phyloP scores from a whole-genome alignment of 768 basidiomycete genomes.

The Multifurca ochricompacta region DNA sequence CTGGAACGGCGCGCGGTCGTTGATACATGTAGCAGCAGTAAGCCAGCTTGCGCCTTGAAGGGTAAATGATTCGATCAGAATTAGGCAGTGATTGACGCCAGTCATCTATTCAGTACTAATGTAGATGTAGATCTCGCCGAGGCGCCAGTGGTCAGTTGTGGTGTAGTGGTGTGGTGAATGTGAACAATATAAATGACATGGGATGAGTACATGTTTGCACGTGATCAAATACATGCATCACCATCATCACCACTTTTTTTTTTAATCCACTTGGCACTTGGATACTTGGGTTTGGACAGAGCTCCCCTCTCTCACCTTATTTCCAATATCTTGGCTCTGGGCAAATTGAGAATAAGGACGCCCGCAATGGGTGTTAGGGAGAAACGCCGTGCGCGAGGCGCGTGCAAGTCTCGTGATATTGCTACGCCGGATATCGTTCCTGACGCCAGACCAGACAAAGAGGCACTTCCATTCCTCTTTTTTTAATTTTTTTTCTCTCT shows the following conservation, averaged over 20 bases:
- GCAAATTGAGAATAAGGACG: neutral
- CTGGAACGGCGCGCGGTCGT: neutral
- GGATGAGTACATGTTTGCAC: neutral
- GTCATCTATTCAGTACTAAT: neutral
- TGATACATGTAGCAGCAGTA: neutral
- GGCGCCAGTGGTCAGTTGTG: neutral
- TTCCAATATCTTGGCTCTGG: neutral
- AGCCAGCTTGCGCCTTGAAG: conserved; percentile 1
- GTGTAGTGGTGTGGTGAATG: neutral
- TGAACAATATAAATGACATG: neutral
- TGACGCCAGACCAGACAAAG: neutral
- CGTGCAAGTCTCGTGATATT: conserved; percentile 9
- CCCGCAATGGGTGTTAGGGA: neutral
- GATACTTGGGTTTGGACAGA: no score
- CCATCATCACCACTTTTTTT: neutral
- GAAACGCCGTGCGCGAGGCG: conserved; percentile 3
- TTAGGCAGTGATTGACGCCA: conserved; percentile 1
- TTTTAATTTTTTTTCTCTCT: neutral
- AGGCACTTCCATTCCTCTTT: conserved; percentile 3
- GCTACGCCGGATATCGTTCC: neutral
- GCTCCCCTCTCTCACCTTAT: no score
- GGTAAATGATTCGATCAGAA: conserved; percentile 6
- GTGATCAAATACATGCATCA: neutral
- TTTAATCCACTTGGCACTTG: no score
- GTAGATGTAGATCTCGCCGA: neutral